phyloP scores from a whole-genome alignment of 1,284 basidiomycete species.

The Porogramme epimiltina region DNA sequence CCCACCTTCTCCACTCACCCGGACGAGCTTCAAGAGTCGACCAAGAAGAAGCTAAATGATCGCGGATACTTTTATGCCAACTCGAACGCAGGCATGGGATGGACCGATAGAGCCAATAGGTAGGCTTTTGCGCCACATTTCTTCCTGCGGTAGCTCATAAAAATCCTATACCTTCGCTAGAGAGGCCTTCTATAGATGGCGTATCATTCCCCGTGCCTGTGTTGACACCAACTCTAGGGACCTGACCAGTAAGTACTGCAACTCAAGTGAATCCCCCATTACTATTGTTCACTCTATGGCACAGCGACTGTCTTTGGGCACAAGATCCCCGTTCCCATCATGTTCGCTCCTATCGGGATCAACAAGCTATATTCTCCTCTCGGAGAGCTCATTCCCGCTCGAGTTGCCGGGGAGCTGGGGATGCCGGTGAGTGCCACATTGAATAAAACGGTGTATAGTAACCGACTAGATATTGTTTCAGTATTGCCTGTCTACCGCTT shows the following conservation, averaged over 20 bases:
- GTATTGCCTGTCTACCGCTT: conserved; percentile 61
- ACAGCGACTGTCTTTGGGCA: conserved; percentile 55
- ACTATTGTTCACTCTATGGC: not conserved
- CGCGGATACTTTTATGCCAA: conserved; percentile 58
- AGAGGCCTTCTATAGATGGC: conserved; percentile 52
- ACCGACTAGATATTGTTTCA: conserved; percentile 13
- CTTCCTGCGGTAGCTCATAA: not conserved
- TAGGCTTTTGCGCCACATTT: conserved; percentile 26
- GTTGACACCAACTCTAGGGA: conserved; percentile 61
- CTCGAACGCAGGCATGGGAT: conserved; percentile 58
- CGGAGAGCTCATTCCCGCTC: conserved; percentile 57
- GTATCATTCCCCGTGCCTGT: conserved; percentile 60
- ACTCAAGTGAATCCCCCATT: too few species aligned
- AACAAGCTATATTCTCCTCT: conserved; percentile 55
- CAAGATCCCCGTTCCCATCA: conserved; percentile 51
- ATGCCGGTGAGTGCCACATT: conserved; percentile 41
- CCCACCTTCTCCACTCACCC: conserved; percentile 47
- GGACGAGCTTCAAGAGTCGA: conserved; percentile 50
- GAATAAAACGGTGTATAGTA: not conserved
- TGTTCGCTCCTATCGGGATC: conserved; percentile 61
- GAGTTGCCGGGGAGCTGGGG: conserved; percentile 55
- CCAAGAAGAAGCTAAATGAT: conserved; percentile 52
- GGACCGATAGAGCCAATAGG: conserved; percentile 58
- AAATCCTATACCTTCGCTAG: too few species aligned
- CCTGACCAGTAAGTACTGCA: conserved; percentile 42